Percentiles rank a stretch among this genome's conserved stretches.
Conservation (phyloP, 495 filamentous ascomycete genomes). For the Penicillium ucsense region DNA sequence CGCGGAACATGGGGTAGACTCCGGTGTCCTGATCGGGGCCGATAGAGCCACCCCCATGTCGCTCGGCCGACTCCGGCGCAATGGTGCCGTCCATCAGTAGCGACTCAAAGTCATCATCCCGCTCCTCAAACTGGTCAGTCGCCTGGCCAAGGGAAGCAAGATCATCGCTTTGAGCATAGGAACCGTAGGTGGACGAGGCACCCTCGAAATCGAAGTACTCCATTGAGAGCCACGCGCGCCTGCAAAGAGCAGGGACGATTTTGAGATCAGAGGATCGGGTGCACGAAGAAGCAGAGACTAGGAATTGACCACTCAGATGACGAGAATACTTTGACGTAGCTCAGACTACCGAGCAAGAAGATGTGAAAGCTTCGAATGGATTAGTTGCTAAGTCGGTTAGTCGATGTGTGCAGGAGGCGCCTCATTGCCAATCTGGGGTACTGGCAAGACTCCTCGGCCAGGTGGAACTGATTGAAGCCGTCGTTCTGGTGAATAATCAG, state of each 20-base stretch:
- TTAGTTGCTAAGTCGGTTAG: conserved; percentile 2
- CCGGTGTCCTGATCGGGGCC: conserved; percentile 27
- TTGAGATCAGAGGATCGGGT: neutral
- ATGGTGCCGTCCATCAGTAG: conserved; percentile 24
- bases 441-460: conserved; percentile 1
- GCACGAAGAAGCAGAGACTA: neutral
- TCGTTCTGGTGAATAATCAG: conserved; percentile 19
- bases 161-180: conserved; percentile 29
- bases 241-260: neutral
- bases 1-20: conserved; percentile 37
- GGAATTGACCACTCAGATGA: neutral
- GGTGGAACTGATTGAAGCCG: no score
- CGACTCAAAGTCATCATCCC: conserved; percentile 24
- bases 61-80: conserved; percentile 19
- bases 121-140: conserved; percentile 28
- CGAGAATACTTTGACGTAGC: no score
- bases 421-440: conserved; percentile 28
- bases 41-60: conserved; percentile 14
- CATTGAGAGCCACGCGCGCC: conserved; percentile 18
- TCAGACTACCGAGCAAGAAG: neutral
- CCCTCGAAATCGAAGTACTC: conserved; percentile 49
- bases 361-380: neutral
- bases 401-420: conserved; percentile 13
- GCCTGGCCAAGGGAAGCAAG: conserved; percentile 32
- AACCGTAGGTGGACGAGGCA: conserved; percentile 32